phyloP scores from a whole-genome alignment of 2,329 filamentous ascomycete genomes.

The Penicillium sp. region DNA sequence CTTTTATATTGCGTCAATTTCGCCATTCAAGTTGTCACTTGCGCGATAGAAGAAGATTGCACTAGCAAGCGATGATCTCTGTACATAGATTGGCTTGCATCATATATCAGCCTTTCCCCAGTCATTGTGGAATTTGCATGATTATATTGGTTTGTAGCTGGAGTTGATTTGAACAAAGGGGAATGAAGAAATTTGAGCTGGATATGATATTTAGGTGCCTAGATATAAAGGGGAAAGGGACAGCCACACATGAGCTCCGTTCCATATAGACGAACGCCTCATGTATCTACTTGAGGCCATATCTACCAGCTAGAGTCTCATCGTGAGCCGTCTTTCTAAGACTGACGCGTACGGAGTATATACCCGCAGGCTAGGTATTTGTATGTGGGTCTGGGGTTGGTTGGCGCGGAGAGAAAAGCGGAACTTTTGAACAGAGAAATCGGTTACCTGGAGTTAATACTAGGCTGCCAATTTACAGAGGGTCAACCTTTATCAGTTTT shows the following conservation, averaged over 20 bases:
- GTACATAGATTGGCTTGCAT: not conserved
- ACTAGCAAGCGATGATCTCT: not conserved
- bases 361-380: not conserved
- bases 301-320: not conserved
- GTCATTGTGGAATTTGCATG: no score
- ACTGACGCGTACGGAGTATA: not conserved
- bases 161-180: no score
- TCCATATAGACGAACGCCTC: not conserved
- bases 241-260: not conserved
- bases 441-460: not conserved
- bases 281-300: not conserved
- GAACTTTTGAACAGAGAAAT: not conserved
- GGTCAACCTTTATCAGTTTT: constrained; percentile 1
- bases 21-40: not conserved
- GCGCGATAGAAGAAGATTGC: not conserved
- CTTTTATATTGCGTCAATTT: not conserved
- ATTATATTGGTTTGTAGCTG: no score
- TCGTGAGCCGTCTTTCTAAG: not conserved
- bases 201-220: not conserved
- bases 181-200: no score
- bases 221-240: not conserved
- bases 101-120: no score
- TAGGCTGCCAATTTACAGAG: not conserved
- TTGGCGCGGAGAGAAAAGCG: not conserved
- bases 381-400: not conserved